Evolutionary conservation across 768 basidiomycete genomes (phyloP), one percentile per base, ranked within the genome.

Genomic region (Xerocomellus chrysenteron): DNA sequence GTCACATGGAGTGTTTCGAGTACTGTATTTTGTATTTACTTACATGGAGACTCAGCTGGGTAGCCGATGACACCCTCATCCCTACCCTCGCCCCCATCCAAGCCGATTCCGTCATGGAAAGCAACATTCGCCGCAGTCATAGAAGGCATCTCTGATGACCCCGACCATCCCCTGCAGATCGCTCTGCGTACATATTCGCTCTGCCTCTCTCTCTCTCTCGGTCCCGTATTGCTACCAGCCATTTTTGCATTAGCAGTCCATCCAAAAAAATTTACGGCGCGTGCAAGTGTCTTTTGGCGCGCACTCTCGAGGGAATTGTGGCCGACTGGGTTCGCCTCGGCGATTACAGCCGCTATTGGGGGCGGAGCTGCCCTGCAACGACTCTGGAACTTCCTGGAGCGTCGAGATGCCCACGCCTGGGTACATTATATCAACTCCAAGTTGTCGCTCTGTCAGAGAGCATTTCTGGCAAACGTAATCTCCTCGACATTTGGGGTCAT

Each of bases 101-200:
- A 48, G 26, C 21, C 41, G 11, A 4, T 26, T 17, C 42, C 19
- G 10, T 30, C 54, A 33, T 50, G 57, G 56, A 58, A 30, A 47
- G 14, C 52, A 16, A 42, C 37, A 4, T 21, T 56, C 13, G 14
- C 40, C 10, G 26, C 50, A 17, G 1, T 28, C 45, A 5, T 50
- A 3, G 10, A 41, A 37, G 37, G 30, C 26, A 47, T 61, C 21
- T 56, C 74, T 30, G 65, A 75, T 52, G 75, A 78, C 53, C 70
- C 75, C 4, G 63, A 73, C 35, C 84, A 87, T 63, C 83, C 85
- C 3, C 61, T 76, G 14, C 84, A 83, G 52, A 75, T 88, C 41
- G 79, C 85, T 1, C 66, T 87, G 32, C 80, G 89, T 60, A 87
- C 90, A 0, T 92, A 90, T 69, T 76, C 75, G 5, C 80, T 92